A percentile compares a stretch with the other conserved stretches of the same genome.
phyloP scores from a whole-genome alignment of 2,329 filamentous ascomycete genomes.

The Eutypa lata region DNA sequence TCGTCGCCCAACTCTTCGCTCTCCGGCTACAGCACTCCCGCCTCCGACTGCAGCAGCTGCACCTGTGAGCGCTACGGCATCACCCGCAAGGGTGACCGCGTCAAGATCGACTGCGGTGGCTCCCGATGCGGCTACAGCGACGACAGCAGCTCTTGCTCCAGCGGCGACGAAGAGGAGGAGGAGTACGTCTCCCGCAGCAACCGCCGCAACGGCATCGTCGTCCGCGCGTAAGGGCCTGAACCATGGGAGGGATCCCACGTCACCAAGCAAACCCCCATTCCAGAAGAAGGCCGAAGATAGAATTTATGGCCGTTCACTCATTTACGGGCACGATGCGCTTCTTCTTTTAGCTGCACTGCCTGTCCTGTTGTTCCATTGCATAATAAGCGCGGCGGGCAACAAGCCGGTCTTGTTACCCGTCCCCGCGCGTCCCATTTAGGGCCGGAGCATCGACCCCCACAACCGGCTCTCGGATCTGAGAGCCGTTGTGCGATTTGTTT shows the following conservation, averaged over 20 bases:
- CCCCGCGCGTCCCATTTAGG: conserved; percentile 36
- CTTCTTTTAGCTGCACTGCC: conserved; percentile 23
- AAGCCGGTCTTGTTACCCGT: conserved; percentile 43
- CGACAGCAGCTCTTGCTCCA: conserved; percentile 67
- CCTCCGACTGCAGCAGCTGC: conserved; percentile 75
- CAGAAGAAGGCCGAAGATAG: conserved; percentile 24
- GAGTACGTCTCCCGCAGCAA: conserved; percentile 53
- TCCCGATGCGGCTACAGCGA: conserved; percentile 80
- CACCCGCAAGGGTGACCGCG: conserved; percentile 85
- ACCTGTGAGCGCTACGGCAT: conserved; percentile 96
- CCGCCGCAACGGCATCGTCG: conserved; percentile 63
- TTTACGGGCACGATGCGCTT: conserved; percentile 24
- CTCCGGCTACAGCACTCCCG: conserved; percentile 75
- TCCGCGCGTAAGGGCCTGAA: conserved; percentile 36
- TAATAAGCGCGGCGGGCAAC: conserved; percentile 28
- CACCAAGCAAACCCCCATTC: conserved; percentile 22
- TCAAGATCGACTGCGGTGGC: conserved; percentile 95
- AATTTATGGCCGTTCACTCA: conserved; percentile 28
- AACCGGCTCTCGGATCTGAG: conserved; percentile 20
- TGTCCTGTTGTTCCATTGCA: conserved; percentile 33
- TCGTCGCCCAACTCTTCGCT: conserved; percentile 71
- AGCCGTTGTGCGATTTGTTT: conserved; percentile 25
- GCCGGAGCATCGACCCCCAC: conserved; percentile 54
- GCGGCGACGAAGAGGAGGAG: conserved; percentile 61
- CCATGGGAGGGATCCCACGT: conserved; percentile 14